These are phyloP conservation scores for Bisporella sp. DNA, from an alignment of 2,329 filamentous ascomycete species.

Conservation along the genomic window DNA sequence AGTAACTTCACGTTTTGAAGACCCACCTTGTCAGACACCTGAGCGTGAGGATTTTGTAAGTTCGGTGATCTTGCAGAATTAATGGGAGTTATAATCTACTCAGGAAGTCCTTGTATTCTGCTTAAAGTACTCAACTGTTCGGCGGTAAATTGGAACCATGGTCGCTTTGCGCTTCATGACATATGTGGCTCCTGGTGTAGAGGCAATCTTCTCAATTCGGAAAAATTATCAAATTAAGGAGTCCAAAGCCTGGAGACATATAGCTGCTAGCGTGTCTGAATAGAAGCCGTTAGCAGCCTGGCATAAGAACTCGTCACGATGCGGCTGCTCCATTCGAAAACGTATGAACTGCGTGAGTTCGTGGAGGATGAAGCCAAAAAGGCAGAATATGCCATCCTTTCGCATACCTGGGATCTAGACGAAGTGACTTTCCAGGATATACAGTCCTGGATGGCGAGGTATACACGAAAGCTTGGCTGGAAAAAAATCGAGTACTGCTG, in stretches of 20 bases:
- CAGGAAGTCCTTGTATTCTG: no score
- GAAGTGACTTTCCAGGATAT: conserved; percentile 3
- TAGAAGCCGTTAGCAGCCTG: not conserved
- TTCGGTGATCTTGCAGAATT: no score
- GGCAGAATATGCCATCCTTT: conserved; percentile 5
- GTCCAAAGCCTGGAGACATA: not conserved
- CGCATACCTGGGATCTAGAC: conserved; percentile 3
- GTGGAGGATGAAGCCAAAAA: not conserved
- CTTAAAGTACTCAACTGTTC: no score
- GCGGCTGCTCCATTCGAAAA: not conserved
- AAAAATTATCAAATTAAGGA: no score
- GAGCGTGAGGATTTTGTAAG: no score
- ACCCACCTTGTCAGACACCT: no score
- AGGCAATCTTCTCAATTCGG: no score
- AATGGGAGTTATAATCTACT: no score
- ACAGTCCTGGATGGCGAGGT: not conserved
- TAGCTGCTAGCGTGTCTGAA: not conserved
- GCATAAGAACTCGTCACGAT: not conserved
- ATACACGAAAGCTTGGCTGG: conserved; percentile 1
- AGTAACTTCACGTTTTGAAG: no score
- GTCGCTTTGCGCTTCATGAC: no score
- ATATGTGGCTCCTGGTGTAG: no score
- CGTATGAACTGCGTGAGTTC: not conserved
- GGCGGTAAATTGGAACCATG: no score
- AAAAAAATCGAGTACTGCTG: conserved; percentile 2